Percentiles rank a stretch among this genome's conserved stretches.
Evolutionary conservation across 2,329 filamentous ascomycete genomes (phyloP).

Genomic region (Alternaria sp.): DNA sequence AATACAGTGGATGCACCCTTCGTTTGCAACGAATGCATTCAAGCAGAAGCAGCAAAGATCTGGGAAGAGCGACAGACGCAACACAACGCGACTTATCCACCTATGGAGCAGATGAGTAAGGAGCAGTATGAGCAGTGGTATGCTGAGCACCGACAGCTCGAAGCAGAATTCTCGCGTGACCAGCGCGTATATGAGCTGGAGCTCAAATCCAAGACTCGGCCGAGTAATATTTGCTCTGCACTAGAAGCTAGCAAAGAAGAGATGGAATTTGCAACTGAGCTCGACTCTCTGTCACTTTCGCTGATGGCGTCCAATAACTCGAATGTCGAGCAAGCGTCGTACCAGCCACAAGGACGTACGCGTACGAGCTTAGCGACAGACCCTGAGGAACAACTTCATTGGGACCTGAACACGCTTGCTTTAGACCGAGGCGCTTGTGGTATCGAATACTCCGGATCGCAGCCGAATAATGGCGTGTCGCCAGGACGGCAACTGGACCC

Average conservation of each 20-base stretch:
- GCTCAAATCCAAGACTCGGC: slow-evolving; percentile 34
- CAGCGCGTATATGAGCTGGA: slow-evolving; percentile 38
- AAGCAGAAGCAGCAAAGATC: slow-evolving; percentile 37
- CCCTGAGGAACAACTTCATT: slow-evolving; percentile 48
- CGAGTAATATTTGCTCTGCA: slow-evolving; percentile 43
- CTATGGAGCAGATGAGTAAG: slow-evolving; percentile 40
- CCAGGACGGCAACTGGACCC: slow-evolving; percentile 23
- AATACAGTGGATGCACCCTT: slow-evolving; percentile 31
- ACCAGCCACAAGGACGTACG: slow-evolving; percentile 24
- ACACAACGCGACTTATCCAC: slow-evolving; percentile 40
- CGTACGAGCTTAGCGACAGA: slow-evolving; percentile 42
- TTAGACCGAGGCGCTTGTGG: slow-evolving; percentile 46
- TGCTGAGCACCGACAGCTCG: slow-evolving; percentile 38
- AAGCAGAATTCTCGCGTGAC: slow-evolving; percentile 38
- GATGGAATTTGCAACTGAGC: slow-evolving; percentile 39
- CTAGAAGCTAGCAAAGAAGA: slow-evolving; percentile 45
- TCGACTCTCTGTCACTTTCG: slow-evolving; percentile 45
- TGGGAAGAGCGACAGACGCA: slow-evolving; percentile 40
- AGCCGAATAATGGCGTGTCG: slow-evolving; percentile 19
- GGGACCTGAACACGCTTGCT: slow-evolving; percentile 44
- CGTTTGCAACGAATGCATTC: slow-evolving; percentile 46
- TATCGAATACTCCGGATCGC: slow-evolving; percentile 38
- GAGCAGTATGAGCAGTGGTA: slow-evolving; percentile 47
- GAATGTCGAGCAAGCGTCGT: slow-evolving; percentile 6
- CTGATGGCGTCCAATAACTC: slow-evolving; percentile 36